A percentile compares a stretch with the other conserved stretches of the same genome.
Conservation (phyloP, 208 protist genomes). For the Leptomonas seymouri region DNA sequence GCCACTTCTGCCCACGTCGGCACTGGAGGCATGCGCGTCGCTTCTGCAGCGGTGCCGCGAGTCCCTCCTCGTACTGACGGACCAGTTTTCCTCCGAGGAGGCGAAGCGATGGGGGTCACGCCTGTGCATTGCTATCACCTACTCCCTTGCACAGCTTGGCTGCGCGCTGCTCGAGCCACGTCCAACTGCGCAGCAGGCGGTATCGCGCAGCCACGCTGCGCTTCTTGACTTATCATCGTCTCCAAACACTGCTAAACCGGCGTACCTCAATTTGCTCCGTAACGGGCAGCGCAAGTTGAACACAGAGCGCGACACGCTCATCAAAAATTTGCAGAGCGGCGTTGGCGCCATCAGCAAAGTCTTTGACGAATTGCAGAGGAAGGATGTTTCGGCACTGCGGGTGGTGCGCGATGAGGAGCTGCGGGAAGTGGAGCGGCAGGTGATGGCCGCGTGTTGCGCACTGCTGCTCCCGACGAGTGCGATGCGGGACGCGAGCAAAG, state of each 20-base stretch:
- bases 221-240: neutral
- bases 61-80: slow-evolving; percentile 61
- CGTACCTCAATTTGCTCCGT: slow-evolving; percentile 65
- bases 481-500: slow-evolving; percentile 44
- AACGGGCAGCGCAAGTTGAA: slow-evolving; percentile 62
- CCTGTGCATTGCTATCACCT: slow-evolving; percentile 71
- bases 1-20: slow-evolving; percentile 66
- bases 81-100: slow-evolving; percentile 27
- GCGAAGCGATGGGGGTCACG: slow-evolving; percentile 50
- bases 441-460: slow-evolving; percentile 87
- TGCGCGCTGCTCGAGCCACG: slow-evolving; percentile 59
- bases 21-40: slow-evolving; percentile 48
- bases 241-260: neutral
- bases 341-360: slow-evolving; percentile 67
- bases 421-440: slow-evolving; percentile 67
- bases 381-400: slow-evolving; percentile 66
- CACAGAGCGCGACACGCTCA: slow-evolving; percentile 75
- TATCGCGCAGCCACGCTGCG: slow-evolving; percentile 4
- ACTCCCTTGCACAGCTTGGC: slow-evolving; percentile 71
- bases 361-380: slow-evolving; percentile 75
- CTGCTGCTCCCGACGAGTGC: slow-evolving; percentile 65
- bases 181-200: slow-evolving; percentile 6
- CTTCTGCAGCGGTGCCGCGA: slow-evolving; percentile 69
- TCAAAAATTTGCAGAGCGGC: slow-evolving; percentile 86
- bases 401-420: slow-evolving; percentile 77